phyloP scores from a whole-genome alignment of 2,329 filamentous ascomycete genomes.

The Clonostachys solani region DNA sequence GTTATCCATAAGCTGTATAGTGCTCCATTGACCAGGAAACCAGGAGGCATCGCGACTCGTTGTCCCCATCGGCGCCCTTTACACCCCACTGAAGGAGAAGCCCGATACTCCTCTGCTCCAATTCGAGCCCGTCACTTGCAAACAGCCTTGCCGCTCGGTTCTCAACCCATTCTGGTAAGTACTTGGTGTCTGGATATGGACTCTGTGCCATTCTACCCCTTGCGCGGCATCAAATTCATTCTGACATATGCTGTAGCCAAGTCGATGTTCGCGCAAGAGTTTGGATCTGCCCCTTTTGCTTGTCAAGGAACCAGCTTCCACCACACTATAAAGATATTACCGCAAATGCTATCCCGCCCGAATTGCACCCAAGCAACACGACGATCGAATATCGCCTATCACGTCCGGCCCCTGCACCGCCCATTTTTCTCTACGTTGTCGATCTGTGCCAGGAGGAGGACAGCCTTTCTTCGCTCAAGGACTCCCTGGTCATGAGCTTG shows the following conservation, averaged over 20 bases:
- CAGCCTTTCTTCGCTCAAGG: conserved; percentile 76
- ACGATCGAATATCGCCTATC: conserved; percentile 87
- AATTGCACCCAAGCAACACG: conserved; percentile 76
- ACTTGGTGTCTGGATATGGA: neutral
- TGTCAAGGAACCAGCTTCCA: conserved; percentile 77
- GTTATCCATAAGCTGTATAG: neutral
- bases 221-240: neutral
- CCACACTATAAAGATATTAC: conserved; percentile 90
- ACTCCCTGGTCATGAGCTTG: conserved; percentile 82
- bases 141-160: conserved; percentile 90
- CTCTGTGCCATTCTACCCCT: neutral
- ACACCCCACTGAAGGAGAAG: conserved; percentile 95
- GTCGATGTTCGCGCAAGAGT: conserved; percentile 79
- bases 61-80: conserved; percentile 92
- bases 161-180: conserved; percentile 93
- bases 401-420: conserved; percentile 76
- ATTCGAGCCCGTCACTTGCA: conserved; percentile 96
- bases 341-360: conserved; percentile 74
- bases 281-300: conserved; percentile 87
- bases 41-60: conserved; percentile 92
- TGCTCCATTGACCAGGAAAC: conserved; percentile 1
- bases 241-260: conserved; percentile 47
- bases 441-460: conserved; percentile 88
- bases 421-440: conserved; percentile 84
- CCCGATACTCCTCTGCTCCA: conserved; percentile 82